Evolutionary conservation across 2,329 filamentous ascomycete species (phyloP).

Genomic region (Chrysosporium keratinophilum): DNA sequence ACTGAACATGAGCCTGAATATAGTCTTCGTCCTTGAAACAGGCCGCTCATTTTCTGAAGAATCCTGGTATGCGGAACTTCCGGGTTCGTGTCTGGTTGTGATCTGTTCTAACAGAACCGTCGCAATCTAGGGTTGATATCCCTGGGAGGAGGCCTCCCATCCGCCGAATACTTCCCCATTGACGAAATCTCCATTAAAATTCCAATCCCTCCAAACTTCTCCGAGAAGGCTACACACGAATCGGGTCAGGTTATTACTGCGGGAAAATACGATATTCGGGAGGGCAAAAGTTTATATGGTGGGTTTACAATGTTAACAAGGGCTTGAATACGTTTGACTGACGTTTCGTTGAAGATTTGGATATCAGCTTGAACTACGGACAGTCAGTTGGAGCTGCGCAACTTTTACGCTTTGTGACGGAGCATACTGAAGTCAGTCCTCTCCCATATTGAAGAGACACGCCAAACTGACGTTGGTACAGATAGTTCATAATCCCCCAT

Average conservation of each 20-base stretch:
- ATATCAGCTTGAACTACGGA: constrained; percentile 85
- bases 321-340: neutral
- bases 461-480: constrained; percentile 16
- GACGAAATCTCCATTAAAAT: constrained; percentile 65
- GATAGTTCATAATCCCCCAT: constrained; percentile 74
- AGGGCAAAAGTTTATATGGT: constrained; percentile 49
- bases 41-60: constrained; percentile 68
- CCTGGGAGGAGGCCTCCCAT: constrained; percentile 82
- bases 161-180: constrained; percentile 85
- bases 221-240: constrained; percentile 54
- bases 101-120: constrained; percentile 7
- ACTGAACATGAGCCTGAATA: neutral
- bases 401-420: constrained; percentile 78
- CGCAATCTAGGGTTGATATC: constrained; percentile 60
- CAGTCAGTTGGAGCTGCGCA: constrained; percentile 79
- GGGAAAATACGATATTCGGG: constrained; percentile 72
- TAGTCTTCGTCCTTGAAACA: constrained; percentile 67
- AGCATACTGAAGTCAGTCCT: constrained; percentile 65
- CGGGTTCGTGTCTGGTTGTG: neutral
- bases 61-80: constrained; percentile 44
- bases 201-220: constrained; percentile 58
- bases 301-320: constrained; percentile 13
- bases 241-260: constrained; percentile 53
- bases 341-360: constrained; percentile 55
- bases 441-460: neutral